Base-by-base conservation (phyloP, 116 monocot genomes). In the Dioscorea cayenensis region DNA sequence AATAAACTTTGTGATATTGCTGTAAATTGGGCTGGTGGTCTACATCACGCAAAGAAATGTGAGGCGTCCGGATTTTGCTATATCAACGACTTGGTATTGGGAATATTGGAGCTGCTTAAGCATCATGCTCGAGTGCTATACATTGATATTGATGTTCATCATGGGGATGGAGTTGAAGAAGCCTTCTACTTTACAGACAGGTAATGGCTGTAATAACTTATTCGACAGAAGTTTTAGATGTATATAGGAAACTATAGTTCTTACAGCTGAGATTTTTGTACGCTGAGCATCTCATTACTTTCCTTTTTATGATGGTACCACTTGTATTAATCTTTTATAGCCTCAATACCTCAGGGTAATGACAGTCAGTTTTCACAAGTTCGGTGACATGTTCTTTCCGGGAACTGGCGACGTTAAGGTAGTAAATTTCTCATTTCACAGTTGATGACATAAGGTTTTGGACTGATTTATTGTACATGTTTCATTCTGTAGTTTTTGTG, bases 131-230 rank as follows among this genome's bases (percentile, higher is more conserved):
- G 97, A 49, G 91, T 99, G 78, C 67, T 99, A 18, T 99, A 99
- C 74, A 89, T 99, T 49, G 97, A 99, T 78, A 99, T 99, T 73
- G 97, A 99, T 83, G 87, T 99, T 60, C 97, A 99, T 82, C 97
- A 99, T 80, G 97, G 97, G 25, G 97, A 99, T 81, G 97, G 97
- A 43, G 97, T 99, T 72, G 93, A 99, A 88, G 97, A 99, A 79
- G 93, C 97, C 51, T 99, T 93, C 66, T 99, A 90, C 71, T 99
- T 90, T 83, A 93, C 93, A 60, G 93, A 99, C 80, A 99, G 97
- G 97, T 90, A 77, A 50, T 48, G 23, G 60, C 48, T 16, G 38
- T 82, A 19, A 16, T 60, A 29, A 43, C 23, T 32, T 7, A 61
- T 67, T 64, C 8, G 14, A 12, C 8, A 9, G 43, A 43, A 43